Evolutionary conservation across 2,329 filamentous ascomycete genomes (phyloP).

Genomic region (Cordyceps cateniannulata): DNA sequence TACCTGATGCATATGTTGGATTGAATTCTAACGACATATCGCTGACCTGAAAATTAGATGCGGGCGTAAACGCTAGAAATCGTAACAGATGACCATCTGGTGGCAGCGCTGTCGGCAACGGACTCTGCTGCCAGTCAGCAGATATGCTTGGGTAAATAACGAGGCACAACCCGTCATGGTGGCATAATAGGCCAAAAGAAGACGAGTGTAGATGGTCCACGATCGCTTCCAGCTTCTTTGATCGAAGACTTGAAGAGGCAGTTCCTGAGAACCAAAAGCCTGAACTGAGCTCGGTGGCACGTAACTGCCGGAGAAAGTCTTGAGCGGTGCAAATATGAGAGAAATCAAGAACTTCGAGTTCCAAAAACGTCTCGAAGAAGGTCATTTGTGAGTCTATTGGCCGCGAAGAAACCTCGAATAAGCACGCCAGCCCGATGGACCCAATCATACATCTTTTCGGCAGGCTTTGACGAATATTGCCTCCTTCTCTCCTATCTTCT

Average conservation of each 20-base stretch:
- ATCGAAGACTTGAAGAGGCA: slow-evolving; percentile 14
- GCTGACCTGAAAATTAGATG: not conserved
- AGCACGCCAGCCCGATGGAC: not conserved
- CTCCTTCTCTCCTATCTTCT: not conserved
- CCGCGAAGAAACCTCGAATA: not conserved
- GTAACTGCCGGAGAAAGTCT: slow-evolving; percentile 23
- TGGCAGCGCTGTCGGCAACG: not conserved
- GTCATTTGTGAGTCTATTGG: not conserved
- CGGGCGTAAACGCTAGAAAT: not conserved
- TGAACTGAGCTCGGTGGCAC: slow-evolving; percentile 16
- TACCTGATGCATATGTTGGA: not conserved
- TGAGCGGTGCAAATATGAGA: slow-evolving; percentile 27
- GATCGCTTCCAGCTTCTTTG: slow-evolving; percentile 21
- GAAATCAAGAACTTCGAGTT: slow-evolving; percentile 23
- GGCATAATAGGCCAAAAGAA: slow-evolving; percentile 30
- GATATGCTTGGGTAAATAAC: slow-evolving; percentile 33
- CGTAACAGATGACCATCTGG: slow-evolving; percentile 4
- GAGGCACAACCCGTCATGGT: slow-evolving; percentile 27
- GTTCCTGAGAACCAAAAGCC: slow-evolving; percentile 14
- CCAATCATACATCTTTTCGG: slow-evolving; percentile 2
- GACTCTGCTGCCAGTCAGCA: slow-evolving; percentile 25
- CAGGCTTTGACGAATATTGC: not conserved
- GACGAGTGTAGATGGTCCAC: slow-evolving; percentile 29
- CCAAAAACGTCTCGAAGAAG: slow-evolving; percentile 18
- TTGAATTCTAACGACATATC: not conserved